Conservation (phyloP, 2,329 filamentous ascomycete species). For the Tolypocladium guangdongense region DNA sequence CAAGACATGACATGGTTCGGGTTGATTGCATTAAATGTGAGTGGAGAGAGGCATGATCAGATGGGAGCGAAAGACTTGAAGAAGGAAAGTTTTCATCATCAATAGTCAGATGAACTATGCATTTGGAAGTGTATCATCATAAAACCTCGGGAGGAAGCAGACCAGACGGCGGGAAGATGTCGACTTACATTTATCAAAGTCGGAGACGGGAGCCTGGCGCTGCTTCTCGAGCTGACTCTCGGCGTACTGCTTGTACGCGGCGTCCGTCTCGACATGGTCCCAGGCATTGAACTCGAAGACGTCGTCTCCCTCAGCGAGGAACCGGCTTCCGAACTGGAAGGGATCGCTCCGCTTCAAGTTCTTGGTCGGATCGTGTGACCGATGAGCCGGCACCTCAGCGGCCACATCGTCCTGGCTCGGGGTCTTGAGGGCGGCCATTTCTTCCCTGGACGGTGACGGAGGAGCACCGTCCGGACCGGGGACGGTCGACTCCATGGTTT, state of each 20-base stretch:
- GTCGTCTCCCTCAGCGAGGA: conserved; percentile 72
- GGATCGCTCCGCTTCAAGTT: conserved; percentile 84
- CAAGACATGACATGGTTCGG: neutral
- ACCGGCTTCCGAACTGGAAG: conserved; percentile 90
- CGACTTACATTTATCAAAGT: conserved; percentile 75
- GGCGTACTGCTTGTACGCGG: conserved; percentile 76
- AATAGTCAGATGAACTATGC: conserved; percentile 64
- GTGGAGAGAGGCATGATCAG: conserved; percentile 33
- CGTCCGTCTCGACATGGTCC: conserved; percentile 94
- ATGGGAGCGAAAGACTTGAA: conserved; percentile 63
- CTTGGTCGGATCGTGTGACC: conserved; percentile 58
- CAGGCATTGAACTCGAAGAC: conserved; percentile 98
- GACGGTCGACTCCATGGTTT: neutral
- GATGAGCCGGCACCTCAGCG: conserved; percentile 40
- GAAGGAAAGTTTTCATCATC: conserved; percentile 49
- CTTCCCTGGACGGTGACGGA: conserved; percentile 9
- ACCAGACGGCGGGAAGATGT: neutral
- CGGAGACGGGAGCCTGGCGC: conserved; percentile 74
- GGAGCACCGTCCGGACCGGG: neutral
- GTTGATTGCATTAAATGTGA: neutral
- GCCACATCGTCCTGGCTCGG: conserved; percentile 3
- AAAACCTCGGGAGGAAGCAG: conserved; percentile 21
- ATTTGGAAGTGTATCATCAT: conserved; percentile 46
- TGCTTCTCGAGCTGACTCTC: conserved; percentile 78
- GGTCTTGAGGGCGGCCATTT: conserved; percentile 11